Evolutionary conservation across 352 stramenopile genomes (phyloP).

Genomic region (Phytophthora cactorum): DNA sequence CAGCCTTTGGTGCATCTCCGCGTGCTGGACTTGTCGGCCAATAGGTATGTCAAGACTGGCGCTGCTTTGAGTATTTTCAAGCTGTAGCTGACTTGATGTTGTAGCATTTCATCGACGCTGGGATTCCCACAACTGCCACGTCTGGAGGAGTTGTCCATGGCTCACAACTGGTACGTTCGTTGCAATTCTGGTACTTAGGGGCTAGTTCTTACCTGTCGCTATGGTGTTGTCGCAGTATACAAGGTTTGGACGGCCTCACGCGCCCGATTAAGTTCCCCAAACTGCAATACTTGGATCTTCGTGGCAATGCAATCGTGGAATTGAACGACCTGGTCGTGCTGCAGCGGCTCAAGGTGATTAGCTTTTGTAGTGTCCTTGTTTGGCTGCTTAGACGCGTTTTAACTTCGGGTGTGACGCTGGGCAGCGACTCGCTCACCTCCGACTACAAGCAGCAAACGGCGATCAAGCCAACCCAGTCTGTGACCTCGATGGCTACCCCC

Average conservation of each 20-base stretch:
- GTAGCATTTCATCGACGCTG: slow-evolving; percentile 58
- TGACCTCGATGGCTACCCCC: slow-evolving; percentile 63
- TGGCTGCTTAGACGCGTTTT: background rate
- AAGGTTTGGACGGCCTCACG: slow-evolving; percentile 55
- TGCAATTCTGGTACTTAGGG: background rate
- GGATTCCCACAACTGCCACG: slow-evolving; percentile 67
- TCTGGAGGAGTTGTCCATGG: slow-evolving; percentile 77
- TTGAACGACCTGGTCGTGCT: slow-evolving; percentile 48
- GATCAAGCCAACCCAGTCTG: slow-evolving; percentile 72
- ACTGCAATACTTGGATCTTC: slow-evolving; percentile 74
- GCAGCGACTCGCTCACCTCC: slow-evolving; percentile 61
- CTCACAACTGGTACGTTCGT: slow-evolving; percentile 66
- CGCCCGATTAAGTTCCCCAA: slow-evolving; percentile 76
- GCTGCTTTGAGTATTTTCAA: background rate
- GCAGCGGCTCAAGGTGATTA: slow-evolving; percentile 59
- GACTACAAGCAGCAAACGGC: slow-evolving; percentile 64
- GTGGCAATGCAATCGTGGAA: slow-evolving; percentile 62
- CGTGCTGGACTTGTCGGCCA: slow-evolving; percentile 80
- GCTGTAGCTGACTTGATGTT: slow-evolving; percentile 4
- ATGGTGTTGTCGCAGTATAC: slow-evolving; percentile 39
- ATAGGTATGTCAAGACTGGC: slow-evolving; percentile 45
- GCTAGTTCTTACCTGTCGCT: background rate
- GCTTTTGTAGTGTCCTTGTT: background rate
- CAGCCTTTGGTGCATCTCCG: slow-evolving; percentile 67
- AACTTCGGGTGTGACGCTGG: slow-evolving; percentile 1